Conservation (phyloP, 2,329 filamentous ascomycete genomes). For the Sclerotinia nivalis region DNA sequence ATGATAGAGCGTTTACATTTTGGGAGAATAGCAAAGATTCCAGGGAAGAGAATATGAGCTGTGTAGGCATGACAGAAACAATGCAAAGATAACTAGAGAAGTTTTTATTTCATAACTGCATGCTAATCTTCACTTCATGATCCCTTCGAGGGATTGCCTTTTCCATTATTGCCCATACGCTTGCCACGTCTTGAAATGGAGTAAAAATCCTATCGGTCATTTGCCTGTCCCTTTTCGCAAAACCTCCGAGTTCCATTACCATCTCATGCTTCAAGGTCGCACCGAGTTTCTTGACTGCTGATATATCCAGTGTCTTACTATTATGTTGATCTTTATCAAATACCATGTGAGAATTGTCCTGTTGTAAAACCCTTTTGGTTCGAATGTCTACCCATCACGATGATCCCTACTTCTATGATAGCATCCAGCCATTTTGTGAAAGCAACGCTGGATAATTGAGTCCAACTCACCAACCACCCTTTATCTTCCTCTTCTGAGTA, state of each 20-base stretch:
- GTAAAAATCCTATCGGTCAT: neutral
- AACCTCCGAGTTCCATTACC: neutral
- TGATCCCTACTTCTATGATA: no score
- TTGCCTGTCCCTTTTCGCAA: neutral
- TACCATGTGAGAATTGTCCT: neutral
- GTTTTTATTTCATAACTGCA: neutral
- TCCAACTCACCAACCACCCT: neutral
- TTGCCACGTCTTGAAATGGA: neutral
- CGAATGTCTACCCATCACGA: neutral
- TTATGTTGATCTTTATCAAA: neutral
- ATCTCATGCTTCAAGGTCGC: neutral
- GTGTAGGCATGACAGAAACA: neutral
- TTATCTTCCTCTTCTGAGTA: conserved; percentile 25
- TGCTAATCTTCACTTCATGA: neutral
- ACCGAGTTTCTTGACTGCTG: neutral
- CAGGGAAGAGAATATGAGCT: neutral
- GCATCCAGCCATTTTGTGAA: neutral
- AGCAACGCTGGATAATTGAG: neutral
- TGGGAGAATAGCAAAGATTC: neutral
- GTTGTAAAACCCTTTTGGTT: neutral
- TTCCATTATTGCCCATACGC: neutral
- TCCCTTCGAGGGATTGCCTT: neutral
- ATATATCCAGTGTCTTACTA: neutral
- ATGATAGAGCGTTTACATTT: neutral
- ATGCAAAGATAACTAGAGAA: neutral